phyloP scores from a whole-genome alignment of 2,329 filamentous ascomycete genomes.

The Aspergillus arachidicola region DNA sequence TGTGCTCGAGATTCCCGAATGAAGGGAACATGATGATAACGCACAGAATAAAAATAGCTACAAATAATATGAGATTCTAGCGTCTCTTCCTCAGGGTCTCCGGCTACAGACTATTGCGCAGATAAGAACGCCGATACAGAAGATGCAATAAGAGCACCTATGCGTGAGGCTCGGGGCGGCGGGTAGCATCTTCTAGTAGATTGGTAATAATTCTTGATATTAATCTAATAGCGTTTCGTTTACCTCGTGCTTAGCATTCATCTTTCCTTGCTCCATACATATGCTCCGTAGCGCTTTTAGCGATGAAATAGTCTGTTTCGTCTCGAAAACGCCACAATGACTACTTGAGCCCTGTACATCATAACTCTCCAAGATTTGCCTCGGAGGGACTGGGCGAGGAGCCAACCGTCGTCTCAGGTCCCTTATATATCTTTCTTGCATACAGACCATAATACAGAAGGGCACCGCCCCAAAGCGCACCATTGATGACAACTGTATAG shows the following conservation, averaged over 20 bases:
- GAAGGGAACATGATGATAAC: constrained; percentile 3
- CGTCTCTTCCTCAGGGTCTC: neutral
- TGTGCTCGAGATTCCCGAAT: constrained; percentile 48
- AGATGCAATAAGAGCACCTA: neutral
- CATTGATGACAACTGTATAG: constrained; percentile 64
- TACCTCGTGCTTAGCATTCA: neutral
- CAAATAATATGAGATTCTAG: neutral
- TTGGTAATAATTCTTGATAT: neutral
- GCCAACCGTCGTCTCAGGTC: constrained; percentile 61
- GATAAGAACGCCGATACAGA: neutral
- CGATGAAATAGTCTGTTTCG: no score
- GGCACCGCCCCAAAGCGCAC: constrained; percentile 58
- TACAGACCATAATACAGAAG: constrained; percentile 58
- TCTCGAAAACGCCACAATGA: neutral
- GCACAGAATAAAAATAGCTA: neutral
- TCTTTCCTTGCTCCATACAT: neutral
- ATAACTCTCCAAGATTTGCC: neutral
- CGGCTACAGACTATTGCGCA: neutral
- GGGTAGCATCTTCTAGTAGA: neutral
- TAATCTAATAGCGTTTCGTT: neutral
- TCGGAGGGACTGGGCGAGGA: constrained; percentile 15
- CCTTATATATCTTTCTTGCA: constrained; percentile 63
- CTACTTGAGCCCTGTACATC: neutral
- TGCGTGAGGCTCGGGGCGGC: neutral
- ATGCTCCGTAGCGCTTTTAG: neutral